Evolutionary conservation across 441 rosid species (phyloP), one percentile per base, ranked within the genome.

Genomic region (Erysimum pusillum): DNA sequence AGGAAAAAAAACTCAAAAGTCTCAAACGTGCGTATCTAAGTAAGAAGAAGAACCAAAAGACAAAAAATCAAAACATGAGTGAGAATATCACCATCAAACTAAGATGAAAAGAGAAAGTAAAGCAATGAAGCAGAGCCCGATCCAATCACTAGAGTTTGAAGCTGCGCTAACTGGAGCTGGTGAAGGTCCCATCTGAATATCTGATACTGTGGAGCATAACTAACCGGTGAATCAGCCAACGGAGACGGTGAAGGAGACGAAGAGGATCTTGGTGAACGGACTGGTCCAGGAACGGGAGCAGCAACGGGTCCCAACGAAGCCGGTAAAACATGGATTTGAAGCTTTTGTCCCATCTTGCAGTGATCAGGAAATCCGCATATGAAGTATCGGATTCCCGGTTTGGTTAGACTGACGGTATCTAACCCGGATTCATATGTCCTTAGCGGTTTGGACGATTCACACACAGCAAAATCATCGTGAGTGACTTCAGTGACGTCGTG

Each of bases 101-200:
- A 61, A 71, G 31, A 60, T 22, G 15, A 48, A 59, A n/a, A 36
- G 2, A 48, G 17, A 9, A 35, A 36, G 41, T 11, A 71, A 20
- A 39, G 49, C 5, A 41, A 62, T 18, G 10, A 25, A 7, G 35
- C 17, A 39, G 39, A 42, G 25, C 61, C 60, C 60, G 9, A 61
- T 71, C 68, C 76, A 71, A 71, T 12, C 32, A 61, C 32, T 25
- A 61, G 61, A 61, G 51, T 28, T 51, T 49, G 52, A 61, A 38
- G 76, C 61, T 71, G 41, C 60, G 11, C 18, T 71, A n/a, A n/a
- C 68, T 22, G 76, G 61, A 51, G 51, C 52, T 61, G 52, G 76
- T 61, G 61, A 17, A 46, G 75, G 67, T 25, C 31, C 51, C 76
- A n/a, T n/a, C n/a, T n/a, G n/a, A n/a, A n/a, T n/a, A 38, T 71